Percentiles rank a stretch among this genome's conserved stretches.
phyloP scores from a whole-genome alignment of 2,329 filamentous ascomycete genomes.

The Talaromyces sp. region DNA sequence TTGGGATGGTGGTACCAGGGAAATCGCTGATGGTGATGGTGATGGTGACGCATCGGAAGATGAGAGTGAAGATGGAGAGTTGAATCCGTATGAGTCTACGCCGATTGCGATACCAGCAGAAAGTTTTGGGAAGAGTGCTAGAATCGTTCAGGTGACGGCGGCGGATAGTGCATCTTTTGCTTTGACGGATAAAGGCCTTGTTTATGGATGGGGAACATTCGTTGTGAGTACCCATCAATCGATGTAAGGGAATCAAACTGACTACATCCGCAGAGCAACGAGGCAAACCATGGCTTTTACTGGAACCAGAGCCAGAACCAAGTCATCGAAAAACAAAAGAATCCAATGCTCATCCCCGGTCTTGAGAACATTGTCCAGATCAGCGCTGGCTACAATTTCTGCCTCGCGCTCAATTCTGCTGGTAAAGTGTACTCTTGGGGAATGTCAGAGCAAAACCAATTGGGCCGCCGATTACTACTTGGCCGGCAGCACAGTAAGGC shows the following conservation, averaged over 20 bases:
- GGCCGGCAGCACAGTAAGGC: constrained; percentile 53
- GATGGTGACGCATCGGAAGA: constrained; percentile 33
- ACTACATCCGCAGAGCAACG: constrained; percentile 43
- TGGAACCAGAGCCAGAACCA: constrained; percentile 26
- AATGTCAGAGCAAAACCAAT: constrained; percentile 66
- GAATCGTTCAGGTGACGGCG: constrained; percentile 65
- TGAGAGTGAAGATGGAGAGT: constrained; percentile 53
- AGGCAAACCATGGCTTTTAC: constrained; percentile 58
- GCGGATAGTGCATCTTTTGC: constrained; percentile 74
- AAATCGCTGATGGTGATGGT: constrained; percentile 24
- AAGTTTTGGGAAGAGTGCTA: constrained; percentile 59
- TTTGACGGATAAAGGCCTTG: constrained; percentile 68
- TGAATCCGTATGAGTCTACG: constrained; percentile 71
- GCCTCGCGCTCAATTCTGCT: constrained; percentile 64
- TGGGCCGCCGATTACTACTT: constrained; percentile 58
- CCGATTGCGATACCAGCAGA: constrained; percentile 55
- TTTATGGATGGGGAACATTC: constrained; percentile 85
- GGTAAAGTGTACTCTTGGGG: constrained; percentile 69
- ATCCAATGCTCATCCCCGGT: constrained; percentile 45
- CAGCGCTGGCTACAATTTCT: constrained; percentile 66
- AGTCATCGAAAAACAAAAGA: constrained; percentile 34
- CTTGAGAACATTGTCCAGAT: constrained; percentile 65
- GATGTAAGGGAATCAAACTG: neutral
- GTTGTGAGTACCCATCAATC: neutral
- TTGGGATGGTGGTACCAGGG: constrained; percentile 55